Evolutionary conservation across 257 asterid genomes (phyloP), one percentile per base, ranked within the genome.

Genomic region (Agastache rugosa): DNA sequence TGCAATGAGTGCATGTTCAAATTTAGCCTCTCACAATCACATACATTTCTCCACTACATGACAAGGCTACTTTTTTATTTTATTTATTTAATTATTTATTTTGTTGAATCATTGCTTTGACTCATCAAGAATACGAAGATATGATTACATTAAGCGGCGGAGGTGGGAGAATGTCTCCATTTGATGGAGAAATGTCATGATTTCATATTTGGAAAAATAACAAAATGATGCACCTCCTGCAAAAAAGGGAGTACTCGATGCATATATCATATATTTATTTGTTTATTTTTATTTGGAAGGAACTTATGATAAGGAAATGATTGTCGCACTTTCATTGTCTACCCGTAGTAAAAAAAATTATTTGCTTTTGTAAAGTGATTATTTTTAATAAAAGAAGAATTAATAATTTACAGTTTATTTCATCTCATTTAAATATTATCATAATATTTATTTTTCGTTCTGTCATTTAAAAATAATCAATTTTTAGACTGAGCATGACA

Each of bases 61-160:
- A 77, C 81, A 68, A 68, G 64, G 39, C 5, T 35, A 81, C 29
- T 55, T 50, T 7, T 34, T 67, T 4, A 0, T 68, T 48, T 71
- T 63, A 19, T 11, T 23, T 1, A 0, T 17, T 17, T 16, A 8
- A 31, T 16, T 53, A 15, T 71, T 55, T 63, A 73, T 27, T 71
- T 22, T 54, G 53, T 65, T 55, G 71, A 68, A 84, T 81, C 55
- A 80, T 82, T 80, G 63, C 78, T 78, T 82, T 80, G 89, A 80
- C 87, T 69, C 27, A 61, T 70, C 5, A 77, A 69, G 82, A 77
- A 59, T 35, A 63, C 10, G 54, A 63, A 55, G 79, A 63, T 58
- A 83, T 83, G 78, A 85, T 83, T 82, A 56, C 78, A 76, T 25
- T 54, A 76, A 82, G 86, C 87, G 87, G 89, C 90, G 89, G 78